These are phyloP conservation scores for Notholithocarpus densiflorus DNA, from an alignment of 306 rosid genomes.

Conservation along the genomic window DNA sequence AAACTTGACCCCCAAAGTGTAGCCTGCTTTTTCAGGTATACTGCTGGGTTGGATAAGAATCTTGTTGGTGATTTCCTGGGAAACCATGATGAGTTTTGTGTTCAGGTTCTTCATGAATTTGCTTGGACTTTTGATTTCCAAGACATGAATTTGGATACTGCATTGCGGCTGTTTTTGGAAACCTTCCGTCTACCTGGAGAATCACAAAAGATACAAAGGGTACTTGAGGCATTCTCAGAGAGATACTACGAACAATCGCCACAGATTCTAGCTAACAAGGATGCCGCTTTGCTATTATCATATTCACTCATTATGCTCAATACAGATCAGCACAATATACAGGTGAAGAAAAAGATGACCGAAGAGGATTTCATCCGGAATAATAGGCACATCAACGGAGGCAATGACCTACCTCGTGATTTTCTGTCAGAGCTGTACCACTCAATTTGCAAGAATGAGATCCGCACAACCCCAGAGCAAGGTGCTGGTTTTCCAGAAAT, in stretches of 20 bases:
- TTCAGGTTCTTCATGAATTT: conserved; percentile 99
- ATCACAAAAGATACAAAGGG: conserved; percentile 97
- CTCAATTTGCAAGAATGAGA: conserved; percentile 95
- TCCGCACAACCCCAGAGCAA: conserved; percentile 92
- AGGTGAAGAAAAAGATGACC: conserved; percentile 97
- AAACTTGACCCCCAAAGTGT: conserved; percentile 99
- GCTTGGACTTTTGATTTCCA: conserved; percentile 97
- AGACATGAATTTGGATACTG: conserved; percentile 97
- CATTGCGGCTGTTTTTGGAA: conserved; percentile 89
- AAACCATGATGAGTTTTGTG: conserved; percentile 93
- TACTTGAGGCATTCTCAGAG: conserved; percentile 98
- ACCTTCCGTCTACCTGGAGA: conserved; percentile 97
- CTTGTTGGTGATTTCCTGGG: conserved; percentile 97
- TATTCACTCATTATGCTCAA: conserved; percentile 92
- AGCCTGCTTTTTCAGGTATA: conserved; percentile 97
- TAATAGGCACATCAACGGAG: conserved; percentile 89
- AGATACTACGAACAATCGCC: conserved; percentile 97
- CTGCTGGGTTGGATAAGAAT: conserved; percentile 98
- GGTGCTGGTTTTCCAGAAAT: conserved; percentile 92
- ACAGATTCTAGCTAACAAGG: conserved; percentile 84
- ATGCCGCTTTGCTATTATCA: conserved; percentile 90
- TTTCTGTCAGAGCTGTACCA: conserved; percentile 78
- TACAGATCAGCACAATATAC: conserved; percentile 95
- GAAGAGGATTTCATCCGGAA: conserved; percentile 93
- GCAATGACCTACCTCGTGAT: conserved; percentile 90